Conservation (phyloP, 768 basidiomycete genomes). For the Suillus americanus region DNA sequence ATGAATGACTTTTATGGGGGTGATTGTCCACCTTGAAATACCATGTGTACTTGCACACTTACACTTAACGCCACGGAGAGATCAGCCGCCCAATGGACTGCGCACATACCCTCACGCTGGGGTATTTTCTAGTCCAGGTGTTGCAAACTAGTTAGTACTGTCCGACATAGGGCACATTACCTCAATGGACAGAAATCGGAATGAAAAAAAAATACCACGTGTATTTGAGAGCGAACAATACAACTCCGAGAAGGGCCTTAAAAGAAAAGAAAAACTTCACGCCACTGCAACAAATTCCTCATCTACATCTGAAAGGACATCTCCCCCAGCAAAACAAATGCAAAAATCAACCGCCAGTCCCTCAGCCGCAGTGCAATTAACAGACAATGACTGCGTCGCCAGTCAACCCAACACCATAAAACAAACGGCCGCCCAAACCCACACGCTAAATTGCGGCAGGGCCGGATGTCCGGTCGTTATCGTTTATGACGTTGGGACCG, state of each 20-base stretch:
- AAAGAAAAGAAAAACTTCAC: not conserved
- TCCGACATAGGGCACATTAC: too few relatives aligned
- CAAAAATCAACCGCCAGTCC: not conserved
- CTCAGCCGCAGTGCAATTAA: not conserved
- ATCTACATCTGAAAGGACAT: not conserved
- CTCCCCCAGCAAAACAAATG: not conserved
- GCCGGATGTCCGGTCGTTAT: conserved; percentile 18
- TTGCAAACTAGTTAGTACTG: not conserved
- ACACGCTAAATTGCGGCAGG: conserved; percentile 19
- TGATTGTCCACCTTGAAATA: not conserved
- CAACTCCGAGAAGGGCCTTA: not conserved
- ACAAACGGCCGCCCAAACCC: not conserved
- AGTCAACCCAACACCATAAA: not conserved
- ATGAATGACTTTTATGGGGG: not conserved
- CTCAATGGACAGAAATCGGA: not conserved
- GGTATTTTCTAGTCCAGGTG: not conserved
- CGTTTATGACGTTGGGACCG: conserved; percentile 22
- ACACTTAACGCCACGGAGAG: not conserved
- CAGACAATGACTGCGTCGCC: conserved; percentile 10
- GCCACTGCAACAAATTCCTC: not conserved
- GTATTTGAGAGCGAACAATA: not conserved
- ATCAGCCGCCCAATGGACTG: too few relatives aligned
- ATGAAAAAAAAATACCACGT: not conserved
- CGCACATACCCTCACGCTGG: not conserved
- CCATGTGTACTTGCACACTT: not conserved